Conservation (phyloP, 2,329 filamentous ascomycete species). For the Reticulascus tulasneorum region DNA sequence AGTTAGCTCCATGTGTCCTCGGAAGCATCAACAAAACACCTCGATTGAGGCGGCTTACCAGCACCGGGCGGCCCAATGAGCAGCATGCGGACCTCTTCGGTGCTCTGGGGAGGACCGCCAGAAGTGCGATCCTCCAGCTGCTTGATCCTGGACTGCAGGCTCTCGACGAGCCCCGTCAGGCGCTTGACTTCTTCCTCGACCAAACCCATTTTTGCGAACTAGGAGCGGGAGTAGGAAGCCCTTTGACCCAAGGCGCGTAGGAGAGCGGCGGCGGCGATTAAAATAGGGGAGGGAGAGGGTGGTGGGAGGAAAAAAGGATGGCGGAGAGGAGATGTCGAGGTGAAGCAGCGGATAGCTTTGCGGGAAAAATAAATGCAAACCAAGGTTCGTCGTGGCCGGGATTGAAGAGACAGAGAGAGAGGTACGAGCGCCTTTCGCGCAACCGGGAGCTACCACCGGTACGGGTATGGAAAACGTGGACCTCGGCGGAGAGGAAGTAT, state of each 20-base stretch:
- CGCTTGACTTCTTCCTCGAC: constrained; percentile 80
- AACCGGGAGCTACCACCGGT: no score
- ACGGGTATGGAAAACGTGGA: no score
- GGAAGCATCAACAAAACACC: constrained; percentile 2
- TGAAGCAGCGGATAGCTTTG: constrained; percentile 7
- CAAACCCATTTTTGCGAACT: constrained; percentile 69
- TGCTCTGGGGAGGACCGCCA: constrained; percentile 47
- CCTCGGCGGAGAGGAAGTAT: no score
- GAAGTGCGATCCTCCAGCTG: constrained; percentile 74
- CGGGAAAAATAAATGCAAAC: constrained; percentile 14
- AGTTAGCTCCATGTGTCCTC: constrained; percentile 2
- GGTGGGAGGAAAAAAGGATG: constrained; percentile 2
- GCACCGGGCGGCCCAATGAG: constrained; percentile 96
- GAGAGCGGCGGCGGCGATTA: constrained; percentile 5
- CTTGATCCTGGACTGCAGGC: constrained; percentile 82
- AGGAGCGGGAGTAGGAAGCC: constrained; percentile 17
- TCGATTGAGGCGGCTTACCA: constrained; percentile 56
- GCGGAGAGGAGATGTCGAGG: constrained; percentile 8
- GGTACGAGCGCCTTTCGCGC: no score
- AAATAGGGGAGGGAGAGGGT: constrained; percentile 12
- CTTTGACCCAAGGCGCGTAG: constrained; percentile 16
- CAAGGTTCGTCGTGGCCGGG: no score
- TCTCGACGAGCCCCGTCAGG: constrained; percentile 78
- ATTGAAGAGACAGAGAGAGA: no score
- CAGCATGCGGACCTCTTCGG: constrained; percentile 84